Percentiles rank a stretch among this genome's conserved stretches.
Evolutionary conservation across 352 stramenopile species (phyloP).

Genomic region (Phytophthora hybrid): DNA sequence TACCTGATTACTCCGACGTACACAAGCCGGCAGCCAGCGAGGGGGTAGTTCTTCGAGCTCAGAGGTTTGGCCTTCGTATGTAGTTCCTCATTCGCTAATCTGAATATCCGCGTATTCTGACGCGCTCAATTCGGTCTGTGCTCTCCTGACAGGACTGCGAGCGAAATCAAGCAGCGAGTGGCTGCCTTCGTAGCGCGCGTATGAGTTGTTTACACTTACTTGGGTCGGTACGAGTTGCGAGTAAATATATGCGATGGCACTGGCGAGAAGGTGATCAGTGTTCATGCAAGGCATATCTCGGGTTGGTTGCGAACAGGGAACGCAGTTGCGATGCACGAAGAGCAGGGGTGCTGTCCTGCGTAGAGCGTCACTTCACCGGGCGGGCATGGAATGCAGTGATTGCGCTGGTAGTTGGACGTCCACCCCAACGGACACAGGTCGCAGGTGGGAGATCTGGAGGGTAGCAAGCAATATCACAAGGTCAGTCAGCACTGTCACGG

Average conservation of each 20-base stretch:
- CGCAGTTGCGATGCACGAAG: constrained; percentile 45
- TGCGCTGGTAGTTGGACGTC: constrained; percentile 66
- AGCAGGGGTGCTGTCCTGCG: constrained; percentile 56
- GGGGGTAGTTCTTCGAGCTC: constrained; percentile 52
- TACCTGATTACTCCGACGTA: constrained; percentile 74
- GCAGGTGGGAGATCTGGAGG: constrained; percentile 47
- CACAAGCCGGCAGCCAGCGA: constrained; percentile 63
- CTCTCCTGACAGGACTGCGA: constrained; percentile 30
- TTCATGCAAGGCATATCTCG: constrained; percentile 35
- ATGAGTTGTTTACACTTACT: constrained; percentile 15
- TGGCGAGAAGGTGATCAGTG: constrained; percentile 7
- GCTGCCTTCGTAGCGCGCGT: constrained; percentile 45
- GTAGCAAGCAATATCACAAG: constrained; percentile 5
- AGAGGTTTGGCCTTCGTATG: constrained; percentile 46
- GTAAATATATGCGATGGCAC: constrained; percentile 32
- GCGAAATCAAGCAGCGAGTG: constrained; percentile 43
- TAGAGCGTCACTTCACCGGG: constrained; percentile 51
- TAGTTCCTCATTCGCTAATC: constrained; percentile 1
- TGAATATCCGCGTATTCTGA: constrained; percentile 11
- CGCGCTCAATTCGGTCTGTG: background rate
- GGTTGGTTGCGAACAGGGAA: constrained; percentile 37
- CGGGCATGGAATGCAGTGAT: constrained; percentile 59
- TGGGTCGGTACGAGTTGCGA: background rate
- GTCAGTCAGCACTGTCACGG: background rate
- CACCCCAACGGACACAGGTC: constrained; percentile 48